Percentiles rank a stretch among this genome's conserved stretches.
These are phyloP conservation scores for Claviceps cyperi DNA, from an alignment of 2,329 filamentous ascomycete genomes.

Conservation along the genomic window DNA sequence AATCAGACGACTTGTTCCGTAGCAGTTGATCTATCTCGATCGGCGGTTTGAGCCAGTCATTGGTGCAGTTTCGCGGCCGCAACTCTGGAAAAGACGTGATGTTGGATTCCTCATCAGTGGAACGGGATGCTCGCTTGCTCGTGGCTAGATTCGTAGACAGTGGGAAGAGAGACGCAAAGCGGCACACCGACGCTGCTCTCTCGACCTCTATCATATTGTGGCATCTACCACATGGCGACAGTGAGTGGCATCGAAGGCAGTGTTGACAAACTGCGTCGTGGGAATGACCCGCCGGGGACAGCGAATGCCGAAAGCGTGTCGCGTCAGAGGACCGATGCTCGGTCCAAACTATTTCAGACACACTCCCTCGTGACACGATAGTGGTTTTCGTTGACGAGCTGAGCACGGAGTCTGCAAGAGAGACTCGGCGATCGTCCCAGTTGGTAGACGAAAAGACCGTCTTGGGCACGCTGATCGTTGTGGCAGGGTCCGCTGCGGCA, in stretches of 20 bases:
- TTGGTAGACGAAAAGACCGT: slow-evolving; percentile 15
- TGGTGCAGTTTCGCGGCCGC: slow-evolving; percentile 17
- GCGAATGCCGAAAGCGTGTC: not conserved
- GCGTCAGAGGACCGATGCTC: slow-evolving; percentile 4
- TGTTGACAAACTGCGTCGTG: not conserved
- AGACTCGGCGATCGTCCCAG: not conserved
- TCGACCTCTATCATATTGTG: not conserved
- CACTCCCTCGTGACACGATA: slow-evolving; percentile 15
- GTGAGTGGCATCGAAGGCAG: not conserved
- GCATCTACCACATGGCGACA: not conserved
- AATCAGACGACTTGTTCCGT: slow-evolving; percentile 3
- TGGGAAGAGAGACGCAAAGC: slow-evolving; percentile 1
- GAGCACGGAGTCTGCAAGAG: not conserved
- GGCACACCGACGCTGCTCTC: not conserved
- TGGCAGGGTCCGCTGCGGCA: slow-evolving; percentile 16
- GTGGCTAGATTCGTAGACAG: not conserved
- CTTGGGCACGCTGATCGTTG: slow-evolving; percentile 19
- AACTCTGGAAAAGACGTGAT: slow-evolving; percentile 22
- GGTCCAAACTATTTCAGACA: slow-evolving; percentile 18
- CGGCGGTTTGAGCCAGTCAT: slow-evolving; percentile 18
- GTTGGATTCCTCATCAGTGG: slow-evolving; percentile 10
- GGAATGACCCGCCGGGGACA: not conserved
- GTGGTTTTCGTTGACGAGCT: slow-evolving; percentile 12
- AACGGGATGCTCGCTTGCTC: slow-evolving; percentile 1
- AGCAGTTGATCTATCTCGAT: slow-evolving; percentile 8